These are phyloP conservation scores for Penicillium sp. DNA, from an alignment of 2,329 filamentous ascomycete genomes.

Conservation along the genomic window DNA sequence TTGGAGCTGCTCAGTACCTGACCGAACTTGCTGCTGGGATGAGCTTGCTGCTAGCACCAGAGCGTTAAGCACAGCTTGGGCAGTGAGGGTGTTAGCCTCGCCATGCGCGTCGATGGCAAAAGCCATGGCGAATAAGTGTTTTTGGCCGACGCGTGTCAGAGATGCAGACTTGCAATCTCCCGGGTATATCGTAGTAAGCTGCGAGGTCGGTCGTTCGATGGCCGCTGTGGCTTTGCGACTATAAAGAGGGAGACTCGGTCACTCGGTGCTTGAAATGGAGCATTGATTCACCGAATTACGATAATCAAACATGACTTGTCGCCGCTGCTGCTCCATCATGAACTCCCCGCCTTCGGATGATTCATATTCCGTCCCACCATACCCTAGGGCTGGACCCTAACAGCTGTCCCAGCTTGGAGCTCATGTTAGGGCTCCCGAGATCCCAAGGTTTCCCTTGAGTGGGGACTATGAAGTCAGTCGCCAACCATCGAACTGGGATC, in stretches of 20 bases:
- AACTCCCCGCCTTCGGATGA: constrained; percentile 25
- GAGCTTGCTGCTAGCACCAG: constrained; percentile 62
- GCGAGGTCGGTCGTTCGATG: constrained; percentile 1
- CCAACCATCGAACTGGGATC: constrained; percentile 1
- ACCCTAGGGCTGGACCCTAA: constrained; percentile 33
- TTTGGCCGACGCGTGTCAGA: not conserved
- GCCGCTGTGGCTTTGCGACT: not conserved
- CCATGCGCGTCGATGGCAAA: constrained; percentile 74
- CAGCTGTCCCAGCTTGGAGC: constrained; percentile 11
- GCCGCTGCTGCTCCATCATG: constrained; percentile 4
- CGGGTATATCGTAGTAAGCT: not conserved
- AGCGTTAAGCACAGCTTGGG: constrained; percentile 61
- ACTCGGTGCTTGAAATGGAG: not conserved
- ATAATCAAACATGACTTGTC: constrained; percentile 7
- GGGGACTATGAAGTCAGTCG: constrained; percentile 24
- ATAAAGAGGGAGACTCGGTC: not conserved
- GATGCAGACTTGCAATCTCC: not conserved
- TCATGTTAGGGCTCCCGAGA: constrained; percentile 23
- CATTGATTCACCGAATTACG: constrained; percentile 2
- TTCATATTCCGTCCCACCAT: constrained; percentile 23
- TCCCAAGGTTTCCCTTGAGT: not conserved
- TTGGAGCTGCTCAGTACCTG: constrained; percentile 64
- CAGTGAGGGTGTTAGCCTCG: constrained; percentile 68
- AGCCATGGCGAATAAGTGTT: constrained; percentile 53
- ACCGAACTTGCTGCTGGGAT: constrained; percentile 63